Evolutionary conservation across 441 rosid species (phyloP).

Genomic region (Erodium moschatum): DNA sequence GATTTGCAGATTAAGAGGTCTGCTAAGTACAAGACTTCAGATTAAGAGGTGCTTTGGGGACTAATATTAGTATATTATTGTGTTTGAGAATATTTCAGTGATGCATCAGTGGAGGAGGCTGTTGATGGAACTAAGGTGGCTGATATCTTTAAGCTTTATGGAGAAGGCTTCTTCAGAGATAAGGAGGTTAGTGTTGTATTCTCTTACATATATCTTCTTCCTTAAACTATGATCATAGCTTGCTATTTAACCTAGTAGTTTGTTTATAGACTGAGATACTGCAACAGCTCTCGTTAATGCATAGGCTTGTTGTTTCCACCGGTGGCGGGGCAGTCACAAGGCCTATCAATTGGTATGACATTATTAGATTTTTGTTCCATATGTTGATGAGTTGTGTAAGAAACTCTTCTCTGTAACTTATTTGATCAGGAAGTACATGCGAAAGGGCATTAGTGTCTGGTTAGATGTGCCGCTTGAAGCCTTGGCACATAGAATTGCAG

Average conservation of each 20-base stretch:
- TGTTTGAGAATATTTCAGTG: conserved; percentile 3
- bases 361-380: neutral
- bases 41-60: neutral
- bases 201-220: neutral
- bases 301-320: conserved; percentile 67
- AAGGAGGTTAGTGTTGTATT: neutral
- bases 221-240: neutral
- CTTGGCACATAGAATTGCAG: conserved; percentile 70
- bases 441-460: conserved; percentile 74
- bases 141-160: neutral
- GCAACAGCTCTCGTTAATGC: conserved; percentile 42
- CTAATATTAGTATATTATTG: neutral
- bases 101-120: neutral
- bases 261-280: conserved; percentile 54
- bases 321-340: conserved; percentile 80
- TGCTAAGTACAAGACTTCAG: neutral
- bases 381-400: neutral
- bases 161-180: conserved; percentile 3
- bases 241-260: neutral
- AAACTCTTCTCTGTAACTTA: conserved; percentile 4
- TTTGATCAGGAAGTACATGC: conserved; percentile 60
- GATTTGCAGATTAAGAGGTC: neutral
- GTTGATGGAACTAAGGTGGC: neutral
- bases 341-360: conserved; percentile 59
- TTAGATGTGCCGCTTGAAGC: conserved; percentile 89